A percentile compares a stretch with the other conserved stretches of the same genome.
Evolutionary conservation across 2,329 filamentous ascomycete species (phyloP).

Genomic region (Trichoderma sp.): DNA sequence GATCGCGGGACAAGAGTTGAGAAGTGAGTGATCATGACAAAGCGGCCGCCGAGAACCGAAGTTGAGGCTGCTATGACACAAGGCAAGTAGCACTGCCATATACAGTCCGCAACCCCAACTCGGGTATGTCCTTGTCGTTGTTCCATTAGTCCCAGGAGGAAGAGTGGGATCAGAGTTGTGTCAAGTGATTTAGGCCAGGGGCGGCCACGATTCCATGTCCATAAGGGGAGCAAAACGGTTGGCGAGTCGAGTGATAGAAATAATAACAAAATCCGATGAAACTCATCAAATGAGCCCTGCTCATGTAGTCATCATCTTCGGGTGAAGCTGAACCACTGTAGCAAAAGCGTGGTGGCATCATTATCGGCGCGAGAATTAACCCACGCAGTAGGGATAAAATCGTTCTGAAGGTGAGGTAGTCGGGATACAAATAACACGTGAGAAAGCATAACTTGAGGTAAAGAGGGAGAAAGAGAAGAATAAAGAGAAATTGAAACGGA

Average conservation of each 20-base stretch:
- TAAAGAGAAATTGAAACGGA: not conserved
- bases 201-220: constrained; percentile 15
- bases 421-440: constrained; percentile 32
- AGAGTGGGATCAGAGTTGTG: constrained; percentile 9
- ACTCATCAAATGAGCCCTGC: constrained; percentile 13
- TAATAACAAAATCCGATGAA: constrained; percentile 7
- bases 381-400: constrained; percentile 26
- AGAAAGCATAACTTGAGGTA: constrained; percentile 33
- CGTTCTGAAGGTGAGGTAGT: constrained; percentile 18
- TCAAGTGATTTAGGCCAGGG: constrained; percentile 15
- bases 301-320: constrained; percentile 2
- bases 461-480: constrained; percentile 34
- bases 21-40: constrained; percentile 37
- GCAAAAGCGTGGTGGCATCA: constrained; percentile 19
- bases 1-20: constrained; percentile 35
- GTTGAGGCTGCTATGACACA: not conserved
- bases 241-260: constrained; percentile 1
- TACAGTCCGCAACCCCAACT: constrained; percentile 6
- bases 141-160: constrained; percentile 21
- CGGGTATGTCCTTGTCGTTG: constrained; percentile 14
- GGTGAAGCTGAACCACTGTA: constrained; percentile 3
- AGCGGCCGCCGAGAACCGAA: constrained; percentile 26
- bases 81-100: constrained; percentile 25
- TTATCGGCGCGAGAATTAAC: constrained; percentile 24
- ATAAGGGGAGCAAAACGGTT: constrained; percentile 10